Conservation (phyloP, 2,329 filamentous ascomycete genomes). For the Trichoderma lentiforme region DNA sequence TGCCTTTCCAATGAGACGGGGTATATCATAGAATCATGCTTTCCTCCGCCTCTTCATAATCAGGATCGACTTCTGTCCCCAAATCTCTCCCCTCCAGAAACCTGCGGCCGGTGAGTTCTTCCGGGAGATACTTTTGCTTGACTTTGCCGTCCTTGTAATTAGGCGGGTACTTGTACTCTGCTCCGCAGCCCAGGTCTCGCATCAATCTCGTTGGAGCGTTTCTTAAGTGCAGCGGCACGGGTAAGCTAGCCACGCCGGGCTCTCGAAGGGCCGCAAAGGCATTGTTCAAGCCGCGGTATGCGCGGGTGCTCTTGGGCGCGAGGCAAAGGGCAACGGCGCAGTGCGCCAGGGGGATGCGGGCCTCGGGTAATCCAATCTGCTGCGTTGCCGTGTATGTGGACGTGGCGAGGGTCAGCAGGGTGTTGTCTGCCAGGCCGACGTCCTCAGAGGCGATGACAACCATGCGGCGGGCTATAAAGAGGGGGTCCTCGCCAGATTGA, state of each 20-base stretch:
- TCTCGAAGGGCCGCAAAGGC: conserved; percentile 76
- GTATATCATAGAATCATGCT: conserved; percentile 18
- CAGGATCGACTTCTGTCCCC: conserved; percentile 73
- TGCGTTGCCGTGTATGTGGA: conserved; percentile 83
- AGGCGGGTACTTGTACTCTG: conserved; percentile 95
- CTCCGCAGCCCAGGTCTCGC: conserved; percentile 88
- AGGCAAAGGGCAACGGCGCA: conserved; percentile 75
- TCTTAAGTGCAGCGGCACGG: conserved; percentile 81
- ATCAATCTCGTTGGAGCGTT: conserved; percentile 92
- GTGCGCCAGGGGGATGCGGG: conserved; percentile 87
- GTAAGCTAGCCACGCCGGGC: conserved; percentile 75
- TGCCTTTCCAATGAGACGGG: background rate
- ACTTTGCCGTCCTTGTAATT: conserved; percentile 81
- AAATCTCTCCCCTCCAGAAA: conserved; percentile 82
- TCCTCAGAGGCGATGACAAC: conserved; percentile 95
- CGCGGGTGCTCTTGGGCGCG: conserved; percentile 81
- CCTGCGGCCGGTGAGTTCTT: conserved; percentile 62
- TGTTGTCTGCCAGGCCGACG: conserved; percentile 84
- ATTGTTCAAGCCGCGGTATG: conserved; percentile 78
- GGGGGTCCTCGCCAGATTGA: conserved; percentile 86
- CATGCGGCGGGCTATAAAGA: conserved; percentile 89
- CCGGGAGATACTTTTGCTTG: conserved; percentile 85
- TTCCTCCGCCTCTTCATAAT: conserved; percentile 48
- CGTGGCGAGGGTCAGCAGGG: conserved; percentile 77
- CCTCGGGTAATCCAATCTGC: conserved; percentile 93